Percentiles rank a stretch among this genome's conserved stretches.
phyloP scores from a whole-genome alignment of 2,329 filamentous ascomycete species.

The Chaetoscypha palmicola region DNA sequence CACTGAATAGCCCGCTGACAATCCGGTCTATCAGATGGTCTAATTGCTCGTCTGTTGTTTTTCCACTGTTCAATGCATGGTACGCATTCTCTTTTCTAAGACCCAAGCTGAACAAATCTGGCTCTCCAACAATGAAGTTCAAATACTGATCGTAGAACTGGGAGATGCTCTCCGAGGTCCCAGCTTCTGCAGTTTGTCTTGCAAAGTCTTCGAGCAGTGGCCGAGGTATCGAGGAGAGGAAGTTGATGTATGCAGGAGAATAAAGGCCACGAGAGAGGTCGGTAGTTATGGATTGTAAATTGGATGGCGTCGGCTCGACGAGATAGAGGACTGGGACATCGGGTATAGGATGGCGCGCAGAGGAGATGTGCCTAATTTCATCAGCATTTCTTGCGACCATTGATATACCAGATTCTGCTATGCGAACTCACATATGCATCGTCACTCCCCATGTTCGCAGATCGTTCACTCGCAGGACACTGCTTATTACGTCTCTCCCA shows the following conservation, averaged over 20 bases:
- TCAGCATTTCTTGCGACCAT: conserved; percentile 18
- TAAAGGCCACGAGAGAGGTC: conserved; percentile 87
- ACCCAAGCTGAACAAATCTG: conserved; percentile 88
- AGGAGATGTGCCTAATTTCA: conserved; percentile 64
- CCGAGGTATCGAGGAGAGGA: conserved; percentile 86
- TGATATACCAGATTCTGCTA: not conserved
- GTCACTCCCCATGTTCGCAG: conserved; percentile 90
- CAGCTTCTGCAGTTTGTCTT: conserved; percentile 73
- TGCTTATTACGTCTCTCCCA: conserved; percentile 93
- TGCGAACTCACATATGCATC: conserved; percentile 70
- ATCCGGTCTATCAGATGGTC: conserved; percentile 84
- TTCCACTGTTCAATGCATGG: conserved; percentile 90
- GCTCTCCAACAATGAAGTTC: conserved; percentile 94
- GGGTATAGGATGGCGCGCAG: conserved; percentile 79
- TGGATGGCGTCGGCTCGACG: conserved; percentile 78
- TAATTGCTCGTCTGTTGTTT: conserved; percentile 83
- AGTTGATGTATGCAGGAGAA: conserved; percentile 92
- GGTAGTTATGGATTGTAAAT: conserved; percentile 73
- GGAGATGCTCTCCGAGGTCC: conserved; percentile 81
- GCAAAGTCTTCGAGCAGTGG: conserved; percentile 93
- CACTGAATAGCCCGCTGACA: conserved; percentile 94
- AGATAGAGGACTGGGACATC: conserved; percentile 96
- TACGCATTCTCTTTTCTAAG: conserved; percentile 89
- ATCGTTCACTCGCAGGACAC: conserved; percentile 89
- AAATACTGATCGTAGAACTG: conserved; percentile 96